Conservation (phyloP, 306 rosid species). For the Trifolium subterraneum region DNA sequence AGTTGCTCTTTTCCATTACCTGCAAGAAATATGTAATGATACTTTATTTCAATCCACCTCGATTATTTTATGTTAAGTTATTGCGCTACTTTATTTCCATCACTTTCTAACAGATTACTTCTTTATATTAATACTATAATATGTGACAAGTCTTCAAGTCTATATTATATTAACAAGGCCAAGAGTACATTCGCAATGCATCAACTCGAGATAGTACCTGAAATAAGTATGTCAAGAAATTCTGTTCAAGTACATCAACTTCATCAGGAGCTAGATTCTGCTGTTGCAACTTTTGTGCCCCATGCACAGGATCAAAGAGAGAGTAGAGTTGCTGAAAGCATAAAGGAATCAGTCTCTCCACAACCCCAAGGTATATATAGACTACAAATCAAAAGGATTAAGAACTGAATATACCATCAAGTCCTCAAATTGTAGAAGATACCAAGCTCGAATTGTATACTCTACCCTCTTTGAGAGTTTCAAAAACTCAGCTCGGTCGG, state of each 20-base stretch:
- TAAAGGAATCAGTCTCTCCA: conserved; percentile 41
- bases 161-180: not conserved
- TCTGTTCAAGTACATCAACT: conserved; percentile 83
- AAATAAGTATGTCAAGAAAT: conserved; percentile 79
- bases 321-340: conserved; percentile 88
- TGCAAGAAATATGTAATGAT: conserved; percentile 37
- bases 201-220: conserved; percentile 59
- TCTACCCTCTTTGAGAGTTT: conserved; percentile 92
- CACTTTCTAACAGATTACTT: not conserved
- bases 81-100: not conserved
- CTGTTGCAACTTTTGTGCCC: conserved; percentile 79
- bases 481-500: conserved; percentile 87
- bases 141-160: not conserved
- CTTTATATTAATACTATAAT: conserved; percentile 13
- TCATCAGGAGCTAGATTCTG: conserved; percentile 67
- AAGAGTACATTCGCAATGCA: conserved; percentile 9
- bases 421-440: conserved; percentile 94
- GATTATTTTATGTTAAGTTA: conserved; percentile 12
- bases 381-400: conserved; percentile 29
- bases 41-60: conserved; percentile 16
- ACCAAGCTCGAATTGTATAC: conserved; percentile 97
- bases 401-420: conserved; percentile 71
- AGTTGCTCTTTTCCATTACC: conserved; percentile 98
- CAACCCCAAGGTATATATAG: conserved; percentile 26
- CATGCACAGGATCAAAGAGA: conserved; percentile 84